Evolutionary conservation across 2,329 filamentous ascomycete genomes (phyloP).

Genomic region (Drechslerella dactyloides): DNA sequence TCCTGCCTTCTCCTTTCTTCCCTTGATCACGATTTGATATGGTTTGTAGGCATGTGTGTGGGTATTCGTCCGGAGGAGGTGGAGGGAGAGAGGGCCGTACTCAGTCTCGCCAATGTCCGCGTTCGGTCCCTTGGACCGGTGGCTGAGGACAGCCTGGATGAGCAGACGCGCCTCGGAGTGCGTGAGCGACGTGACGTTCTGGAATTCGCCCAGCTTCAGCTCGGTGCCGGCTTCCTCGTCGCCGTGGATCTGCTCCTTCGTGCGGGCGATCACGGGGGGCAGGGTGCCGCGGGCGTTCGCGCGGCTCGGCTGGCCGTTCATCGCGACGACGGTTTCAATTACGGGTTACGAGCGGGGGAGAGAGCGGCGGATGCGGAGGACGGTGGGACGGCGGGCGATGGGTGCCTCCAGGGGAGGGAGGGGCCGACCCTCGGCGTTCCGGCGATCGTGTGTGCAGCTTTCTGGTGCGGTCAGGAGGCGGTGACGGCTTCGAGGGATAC

Average conservation of each 20-base stretch:
- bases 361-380: not conserved
- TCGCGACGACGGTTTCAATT: not conserved
- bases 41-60: no score
- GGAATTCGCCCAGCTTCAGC: constrained; percentile 90
- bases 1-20: not conserved
- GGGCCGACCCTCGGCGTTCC: not conserved
- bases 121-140: constrained; percentile 78
- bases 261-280: constrained; percentile 65
- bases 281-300: constrained; percentile 24
- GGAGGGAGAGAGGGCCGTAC: constrained; percentile 62
- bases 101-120: constrained; percentile 79
- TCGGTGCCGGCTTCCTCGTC: constrained; percentile 86
- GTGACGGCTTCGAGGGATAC: no score
- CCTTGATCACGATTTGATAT: not conserved
- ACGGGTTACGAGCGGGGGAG: not conserved
- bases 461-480: not conserved
- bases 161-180: constrained; percentile 90
- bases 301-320: constrained; percentile 49
- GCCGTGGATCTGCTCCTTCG: constrained; percentile 72
- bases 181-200: constrained; percentile 87
- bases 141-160: constrained; percentile 84
- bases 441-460: not conserved
- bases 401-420: not conserved
- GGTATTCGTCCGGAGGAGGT: not conserved
- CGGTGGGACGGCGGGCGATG: not conserved